Conservation (phyloP, 768 basidiomycete species). For the Psilocybe subaeruginosa region DNA sequence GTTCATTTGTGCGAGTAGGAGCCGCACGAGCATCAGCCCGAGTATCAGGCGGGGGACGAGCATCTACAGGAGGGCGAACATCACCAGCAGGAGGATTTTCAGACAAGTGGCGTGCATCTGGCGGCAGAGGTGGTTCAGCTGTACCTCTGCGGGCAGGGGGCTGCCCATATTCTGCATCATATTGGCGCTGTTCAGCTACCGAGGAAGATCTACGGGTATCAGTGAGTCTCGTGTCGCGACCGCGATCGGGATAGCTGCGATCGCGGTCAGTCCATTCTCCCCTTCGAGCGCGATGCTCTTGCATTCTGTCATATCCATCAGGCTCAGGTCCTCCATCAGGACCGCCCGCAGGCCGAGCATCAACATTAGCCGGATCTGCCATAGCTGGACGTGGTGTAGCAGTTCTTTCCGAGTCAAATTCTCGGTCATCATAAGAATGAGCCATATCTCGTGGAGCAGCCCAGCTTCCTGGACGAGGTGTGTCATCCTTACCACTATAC, state of each 20-base stretch:
- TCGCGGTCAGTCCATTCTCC: constrained; percentile 11
- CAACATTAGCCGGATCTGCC: constrained; percentile 4
- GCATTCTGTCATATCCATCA: constrained; percentile 5
- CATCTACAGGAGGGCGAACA: constrained; percentile 18
- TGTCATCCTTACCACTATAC: constrained; percentile 12
- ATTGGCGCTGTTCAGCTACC: constrained; percentile 4
- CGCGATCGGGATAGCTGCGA: constrained; percentile 8
- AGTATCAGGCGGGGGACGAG: constrained; percentile 16
- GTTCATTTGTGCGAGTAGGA: constrained; percentile 15
- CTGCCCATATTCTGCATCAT: constrained; percentile 1
- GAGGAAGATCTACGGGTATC: constrained; percentile 10
- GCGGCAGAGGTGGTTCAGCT: constrained; percentile 13
- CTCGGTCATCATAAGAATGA: constrained; percentile 11
- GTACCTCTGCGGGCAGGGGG: constrained; percentile 13
- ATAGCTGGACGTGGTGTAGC: constrained; percentile 6
- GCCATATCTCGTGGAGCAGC: constrained; percentile 4
- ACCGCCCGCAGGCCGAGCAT: constrained; percentile 13
- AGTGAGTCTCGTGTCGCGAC: constrained; percentile 10
- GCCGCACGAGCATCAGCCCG: constrained; percentile 9
- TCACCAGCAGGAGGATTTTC: constrained; percentile 14
- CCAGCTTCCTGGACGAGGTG: constrained; percentile 15
- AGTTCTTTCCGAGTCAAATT: constrained; percentile 12
- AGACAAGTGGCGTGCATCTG: constrained; percentile 16
- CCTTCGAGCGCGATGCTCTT: constrained; percentile 3
- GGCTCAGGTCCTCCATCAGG: constrained; percentile 13